phyloP scores from a whole-genome alignment of 208 protist genomes.

The Wallacemonas rigidus region DNA sequence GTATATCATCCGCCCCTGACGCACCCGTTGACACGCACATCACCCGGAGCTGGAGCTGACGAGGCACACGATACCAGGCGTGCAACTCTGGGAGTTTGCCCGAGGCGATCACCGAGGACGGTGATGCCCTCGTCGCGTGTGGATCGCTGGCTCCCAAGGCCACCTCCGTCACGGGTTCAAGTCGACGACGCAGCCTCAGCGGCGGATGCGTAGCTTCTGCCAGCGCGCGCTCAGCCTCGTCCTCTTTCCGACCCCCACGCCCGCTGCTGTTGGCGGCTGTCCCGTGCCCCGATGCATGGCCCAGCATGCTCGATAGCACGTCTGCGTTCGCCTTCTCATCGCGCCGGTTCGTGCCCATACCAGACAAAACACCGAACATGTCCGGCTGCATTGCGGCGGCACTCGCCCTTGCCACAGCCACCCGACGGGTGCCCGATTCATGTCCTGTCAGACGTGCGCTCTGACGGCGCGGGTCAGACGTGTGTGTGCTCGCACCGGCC shows the following conservation, averaged over 20 bases:
- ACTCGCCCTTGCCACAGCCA: neutral
- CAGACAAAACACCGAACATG: conserved; percentile 30
- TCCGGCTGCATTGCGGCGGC: conserved; percentile 23
- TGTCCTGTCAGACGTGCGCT: neutral
- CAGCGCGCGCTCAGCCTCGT: neutral
- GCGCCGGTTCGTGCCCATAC: too few relatives aligned
- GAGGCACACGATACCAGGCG: conserved; percentile 28
- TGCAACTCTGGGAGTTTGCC: conserved; percentile 17
- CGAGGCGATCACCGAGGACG: neutral
- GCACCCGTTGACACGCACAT: neutral
- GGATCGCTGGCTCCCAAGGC: too few relatives aligned
- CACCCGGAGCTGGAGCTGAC: too few relatives aligned
- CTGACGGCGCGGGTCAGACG: neutral
- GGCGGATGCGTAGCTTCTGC: neutral
- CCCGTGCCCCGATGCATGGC: too few relatives aligned
- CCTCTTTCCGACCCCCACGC: neutral
- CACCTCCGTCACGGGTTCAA: neutral
- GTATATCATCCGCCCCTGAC: neutral
- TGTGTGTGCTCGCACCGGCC: conserved; percentile 1
- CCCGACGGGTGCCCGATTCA: neutral
- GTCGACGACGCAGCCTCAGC: conserved; percentile 8
- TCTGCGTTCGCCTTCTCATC: too few relatives aligned
- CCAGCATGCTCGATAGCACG: too few relatives aligned
- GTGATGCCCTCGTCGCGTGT: too few relatives aligned
- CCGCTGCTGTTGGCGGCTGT: too few relatives aligned